Evolutionary conservation across 208 protist genomes (phyloP).

Genomic region (Novymonas esmeraldas): DNA sequence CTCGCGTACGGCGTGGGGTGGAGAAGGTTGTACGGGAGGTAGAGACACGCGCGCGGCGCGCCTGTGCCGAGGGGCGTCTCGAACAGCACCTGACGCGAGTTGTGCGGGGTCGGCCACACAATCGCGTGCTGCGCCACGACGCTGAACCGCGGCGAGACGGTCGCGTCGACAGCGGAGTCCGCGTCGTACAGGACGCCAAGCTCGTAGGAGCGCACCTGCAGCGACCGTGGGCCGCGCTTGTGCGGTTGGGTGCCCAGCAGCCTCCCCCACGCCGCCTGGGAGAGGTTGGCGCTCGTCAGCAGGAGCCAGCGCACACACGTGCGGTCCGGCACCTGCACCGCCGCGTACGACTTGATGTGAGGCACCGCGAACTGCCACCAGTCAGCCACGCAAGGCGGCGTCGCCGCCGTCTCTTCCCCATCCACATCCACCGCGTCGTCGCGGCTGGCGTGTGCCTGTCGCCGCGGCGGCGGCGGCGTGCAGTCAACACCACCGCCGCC

Average conservation of each 20-base stretch:
- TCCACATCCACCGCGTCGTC: slow-evolving; percentile 22
- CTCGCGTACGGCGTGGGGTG: slow-evolving; percentile 65
- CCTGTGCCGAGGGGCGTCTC: slow-evolving; percentile 18
- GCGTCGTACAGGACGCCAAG: slow-evolving; percentile 83
- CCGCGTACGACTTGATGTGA: slow-evolving; percentile 88
- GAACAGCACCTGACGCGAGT: slow-evolving; percentile 25
- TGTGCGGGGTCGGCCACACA: slow-evolving; percentile 25
- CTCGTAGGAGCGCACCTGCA: slow-evolving; percentile 82
- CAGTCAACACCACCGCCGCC: background rate
- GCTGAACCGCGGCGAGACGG: slow-evolving; percentile 18
- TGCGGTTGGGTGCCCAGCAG: slow-evolving; percentile 17
- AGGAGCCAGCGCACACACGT: slow-evolving; percentile 66
- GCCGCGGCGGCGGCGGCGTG: background rate
- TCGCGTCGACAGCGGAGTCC: slow-evolving; percentile 23
- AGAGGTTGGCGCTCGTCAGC: slow-evolving; percentile 87
- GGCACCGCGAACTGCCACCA: slow-evolving; percentile 47
- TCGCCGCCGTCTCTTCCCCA: background rate
- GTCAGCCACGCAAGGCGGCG: background rate
- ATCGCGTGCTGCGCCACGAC: slow-evolving; percentile 44
- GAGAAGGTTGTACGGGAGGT: slow-evolving; percentile 69
- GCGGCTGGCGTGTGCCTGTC: background rate
- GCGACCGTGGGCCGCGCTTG: slow-evolving; percentile 3
- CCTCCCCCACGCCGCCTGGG: slow-evolving; percentile 84
- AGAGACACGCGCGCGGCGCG: background rate
- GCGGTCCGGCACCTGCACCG: slow-evolving; percentile 26